These are phyloP conservation scores for Russula foetens DNA, from an alignment of 768 basidiomycete genomes.

Conservation along the genomic window DNA sequence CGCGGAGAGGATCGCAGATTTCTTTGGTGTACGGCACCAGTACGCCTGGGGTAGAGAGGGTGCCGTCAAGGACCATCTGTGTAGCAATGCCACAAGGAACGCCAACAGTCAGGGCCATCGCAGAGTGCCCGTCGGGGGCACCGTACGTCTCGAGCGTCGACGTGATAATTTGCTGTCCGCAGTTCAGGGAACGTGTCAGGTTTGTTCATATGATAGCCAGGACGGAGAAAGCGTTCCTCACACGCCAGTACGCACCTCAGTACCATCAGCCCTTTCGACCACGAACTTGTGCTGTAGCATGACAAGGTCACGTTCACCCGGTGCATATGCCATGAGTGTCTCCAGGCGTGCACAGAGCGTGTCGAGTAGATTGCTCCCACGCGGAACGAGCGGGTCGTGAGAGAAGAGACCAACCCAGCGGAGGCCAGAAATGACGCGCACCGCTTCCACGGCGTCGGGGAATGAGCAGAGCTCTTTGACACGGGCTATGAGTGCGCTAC, in stretches of 20 bases:
- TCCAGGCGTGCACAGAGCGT: conserved; percentile 90
- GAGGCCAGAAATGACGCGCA: conserved; percentile 81
- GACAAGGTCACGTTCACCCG: conserved; percentile 89
- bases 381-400: conserved; percentile 46
- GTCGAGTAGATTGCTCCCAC: conserved; percentile 77
- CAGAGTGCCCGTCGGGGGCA: conserved; percentile 65
- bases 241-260: conserved; percentile 36
- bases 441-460: conserved; percentile 59
- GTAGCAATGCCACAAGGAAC: conserved; percentile 91
- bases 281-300: conserved; percentile 99
- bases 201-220: neutral
- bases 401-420: conserved; percentile 95
- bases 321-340: conserved; percentile 84
- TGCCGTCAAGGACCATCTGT: conserved; percentile 86
- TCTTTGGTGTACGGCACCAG: conserved; percentile 82
- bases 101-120: conserved; percentile 90
- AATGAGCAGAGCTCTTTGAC: conserved; percentile 66
- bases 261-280: conserved; percentile 83
- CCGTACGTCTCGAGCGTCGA: conserved; percentile 91
- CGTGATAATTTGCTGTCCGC: conserved; percentile 66
- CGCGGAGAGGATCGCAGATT: conserved; percentile 68
- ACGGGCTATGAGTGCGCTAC: conserved; percentile 63
- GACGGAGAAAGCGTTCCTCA: neutral
- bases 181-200: conserved; percentile 1
- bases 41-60: conserved; percentile 69